phyloP scores from a whole-genome alignment of 768 basidiomycete genomes.

The Brasilioporus rufonigricans region DNA sequence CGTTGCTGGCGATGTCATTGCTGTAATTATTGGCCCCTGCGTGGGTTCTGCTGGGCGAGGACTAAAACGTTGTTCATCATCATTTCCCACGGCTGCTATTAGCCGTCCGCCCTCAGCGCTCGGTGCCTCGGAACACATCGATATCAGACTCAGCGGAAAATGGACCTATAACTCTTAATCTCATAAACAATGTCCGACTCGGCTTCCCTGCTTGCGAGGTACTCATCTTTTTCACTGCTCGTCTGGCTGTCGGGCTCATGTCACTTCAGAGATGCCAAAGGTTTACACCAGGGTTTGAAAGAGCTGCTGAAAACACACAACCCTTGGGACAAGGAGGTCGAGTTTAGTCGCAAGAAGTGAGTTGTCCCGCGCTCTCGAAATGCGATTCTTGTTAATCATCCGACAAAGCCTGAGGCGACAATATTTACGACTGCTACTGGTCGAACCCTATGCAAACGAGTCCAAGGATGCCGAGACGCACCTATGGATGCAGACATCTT shows the following conservation, averaged over 20 bases:
- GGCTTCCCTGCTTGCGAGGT: constrained; percentile 39
- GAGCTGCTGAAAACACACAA: constrained; percentile 69
- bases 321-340: constrained; percentile 84
- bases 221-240: neutral
- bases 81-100: constrained; percentile 24
- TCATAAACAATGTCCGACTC: constrained; percentile 39
- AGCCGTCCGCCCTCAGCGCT: constrained; percentile 9
- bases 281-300: constrained; percentile 70
- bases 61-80: neutral
- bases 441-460: constrained; percentile 67
- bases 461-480: constrained; percentile 79
- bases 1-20: neutral
- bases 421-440: constrained; percentile 66
- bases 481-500: constrained; percentile 92
- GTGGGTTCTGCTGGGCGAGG: neutral
- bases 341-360: constrained; percentile 84
- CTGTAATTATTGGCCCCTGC: neutral
- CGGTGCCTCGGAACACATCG: constrained; percentile 10
- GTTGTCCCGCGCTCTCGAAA: constrained; percentile 26
- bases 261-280: constrained; percentile 69
- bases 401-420: constrained; percentile 60
- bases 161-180: constrained; percentile 22
- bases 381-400: constrained; percentile 8
- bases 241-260: constrained; percentile 5
- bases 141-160: constrained; percentile 21